These are phyloP conservation scores for Stylosanthes scabra DNA, from an alignment of 331 rosid genomes.

Conservation along the genomic window DNA sequence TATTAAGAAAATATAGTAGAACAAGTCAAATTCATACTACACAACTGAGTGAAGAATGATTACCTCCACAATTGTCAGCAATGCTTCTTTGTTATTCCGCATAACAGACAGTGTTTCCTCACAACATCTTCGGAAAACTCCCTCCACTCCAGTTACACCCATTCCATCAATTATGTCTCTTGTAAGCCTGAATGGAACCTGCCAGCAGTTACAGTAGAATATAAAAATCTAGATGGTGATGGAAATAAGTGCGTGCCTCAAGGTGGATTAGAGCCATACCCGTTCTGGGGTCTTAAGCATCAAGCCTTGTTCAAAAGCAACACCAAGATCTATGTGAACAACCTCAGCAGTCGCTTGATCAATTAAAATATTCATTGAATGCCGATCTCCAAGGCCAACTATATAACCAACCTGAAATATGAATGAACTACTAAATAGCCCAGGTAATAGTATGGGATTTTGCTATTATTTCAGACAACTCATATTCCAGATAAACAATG, in stretches of 20 bases:
- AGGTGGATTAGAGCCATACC: constrained; percentile 50
- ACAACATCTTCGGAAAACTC: constrained; percentile 96
- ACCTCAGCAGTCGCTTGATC: constrained; percentile 96
- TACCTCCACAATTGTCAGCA: constrained; percentile 91
- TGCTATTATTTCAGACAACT: constrained; percentile 9
- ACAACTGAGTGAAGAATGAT: constrained; percentile 22
- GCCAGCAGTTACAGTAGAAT: constrained; percentile 34
- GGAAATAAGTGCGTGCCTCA: constrained; percentile 28
- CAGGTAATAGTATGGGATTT: constrained; percentile 14
- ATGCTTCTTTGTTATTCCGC: constrained; percentile 94
- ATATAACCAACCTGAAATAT: constrained; percentile 83
- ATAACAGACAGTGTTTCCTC: constrained; percentile 96
- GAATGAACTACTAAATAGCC: constrained; percentile 26
- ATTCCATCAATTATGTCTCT: constrained; percentile 94
- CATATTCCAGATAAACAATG: constrained; percentile 23
- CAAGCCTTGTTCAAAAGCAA: constrained; percentile 99
- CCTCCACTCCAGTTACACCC: constrained; percentile 95
- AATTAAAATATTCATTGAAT: constrained; percentile 85
- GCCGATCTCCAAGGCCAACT: constrained; percentile 96
- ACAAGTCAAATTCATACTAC: background rate
- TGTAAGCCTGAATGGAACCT: constrained; percentile 96
- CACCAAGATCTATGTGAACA: constrained; percentile 98
- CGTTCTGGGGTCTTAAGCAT: constrained; percentile 98
- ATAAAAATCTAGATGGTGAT: constrained; percentile 31
- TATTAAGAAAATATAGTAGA: constrained; percentile 28